Percentiles rank a stretch among this genome's conserved stretches.
Conservation (phyloP, 2,329 filamentous ascomycete genomes). For the Verticillium alfalfae region DNA sequence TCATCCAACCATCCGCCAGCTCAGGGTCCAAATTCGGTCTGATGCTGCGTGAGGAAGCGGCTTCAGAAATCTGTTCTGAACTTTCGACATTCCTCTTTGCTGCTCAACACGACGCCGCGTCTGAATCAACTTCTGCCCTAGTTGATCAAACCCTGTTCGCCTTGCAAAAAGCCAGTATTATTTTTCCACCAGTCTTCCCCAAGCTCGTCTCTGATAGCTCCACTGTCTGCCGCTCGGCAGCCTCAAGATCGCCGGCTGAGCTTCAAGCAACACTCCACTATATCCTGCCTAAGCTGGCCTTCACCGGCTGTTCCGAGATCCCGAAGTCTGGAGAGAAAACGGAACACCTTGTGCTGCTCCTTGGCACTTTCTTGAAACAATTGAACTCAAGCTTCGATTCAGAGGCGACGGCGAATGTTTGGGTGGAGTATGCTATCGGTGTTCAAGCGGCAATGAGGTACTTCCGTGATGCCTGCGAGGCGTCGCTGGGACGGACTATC, state of each 20-base stretch:
- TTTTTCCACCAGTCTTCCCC: constrained; percentile 27
- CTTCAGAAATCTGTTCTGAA: constrained; percentile 28
- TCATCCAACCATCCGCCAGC: constrained; percentile 29
- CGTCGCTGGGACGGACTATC: neutral
- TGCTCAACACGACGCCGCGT: constrained; percentile 1
- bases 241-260: constrained; percentile 4
- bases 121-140: constrained; percentile 15
- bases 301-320: constrained; percentile 41
- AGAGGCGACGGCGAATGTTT: constrained; percentile 23
- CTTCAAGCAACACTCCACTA: constrained; percentile 19
- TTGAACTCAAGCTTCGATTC: constrained; percentile 28
- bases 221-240: neutral
- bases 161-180: constrained; percentile 29
- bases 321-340: constrained; percentile 21
- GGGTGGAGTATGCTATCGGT: constrained; percentile 30
- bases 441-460: constrained; percentile 22
- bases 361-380: constrained; percentile 25
- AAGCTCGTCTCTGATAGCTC: constrained; percentile 20
- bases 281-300: constrained; percentile 38
- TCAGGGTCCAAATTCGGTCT: constrained; percentile 5
- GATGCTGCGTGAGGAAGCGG: constrained; percentile 25
- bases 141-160: constrained; percentile 35
- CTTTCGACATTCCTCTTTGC: constrained; percentile 19
- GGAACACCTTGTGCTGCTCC: constrained; percentile 33
- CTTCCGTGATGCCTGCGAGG: constrained; percentile 13